phyloP scores from a whole-genome alignment of 2,329 filamentous ascomycete genomes.

The Pestalotiopsis sp. region DNA sequence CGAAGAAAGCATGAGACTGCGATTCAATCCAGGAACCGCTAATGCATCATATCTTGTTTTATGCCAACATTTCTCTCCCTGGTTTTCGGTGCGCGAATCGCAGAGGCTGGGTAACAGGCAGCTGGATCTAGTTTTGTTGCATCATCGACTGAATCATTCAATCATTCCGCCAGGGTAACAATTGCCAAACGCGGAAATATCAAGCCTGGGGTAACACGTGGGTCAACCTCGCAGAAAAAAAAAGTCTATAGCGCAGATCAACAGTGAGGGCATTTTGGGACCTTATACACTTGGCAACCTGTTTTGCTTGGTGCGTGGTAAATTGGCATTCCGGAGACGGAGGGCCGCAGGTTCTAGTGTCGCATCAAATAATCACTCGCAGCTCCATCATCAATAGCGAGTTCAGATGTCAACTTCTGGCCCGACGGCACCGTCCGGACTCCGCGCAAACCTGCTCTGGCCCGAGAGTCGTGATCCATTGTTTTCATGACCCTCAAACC shows the following conservation, averaged over 20 bases:
- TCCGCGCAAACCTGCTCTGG: background rate
- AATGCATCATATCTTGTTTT: background rate
- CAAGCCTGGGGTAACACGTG: background rate
- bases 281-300: background rate
- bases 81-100: background rate
- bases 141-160: background rate
- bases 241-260: background rate
- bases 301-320: background rate
- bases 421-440: background rate
- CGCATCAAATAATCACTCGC: background rate
- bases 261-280: background rate
- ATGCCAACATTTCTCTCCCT: background rate
- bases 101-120: background rate
- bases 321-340: background rate
- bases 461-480: background rate
- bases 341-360: background rate
- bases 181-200: background rate
- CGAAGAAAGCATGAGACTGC: background rate
- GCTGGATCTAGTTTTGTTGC: background rate
- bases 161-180: background rate
- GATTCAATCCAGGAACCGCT: background rate
- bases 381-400: background rate
- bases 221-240: background rate
- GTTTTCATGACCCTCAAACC: background rate
- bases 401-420: background rate